Percentiles rank a stretch among this genome's conserved stretches.
These are phyloP conservation scores for Phytophthora multivora DNA, from an alignment of 352 stramenopile species.

Conservation along the genomic window DNA sequence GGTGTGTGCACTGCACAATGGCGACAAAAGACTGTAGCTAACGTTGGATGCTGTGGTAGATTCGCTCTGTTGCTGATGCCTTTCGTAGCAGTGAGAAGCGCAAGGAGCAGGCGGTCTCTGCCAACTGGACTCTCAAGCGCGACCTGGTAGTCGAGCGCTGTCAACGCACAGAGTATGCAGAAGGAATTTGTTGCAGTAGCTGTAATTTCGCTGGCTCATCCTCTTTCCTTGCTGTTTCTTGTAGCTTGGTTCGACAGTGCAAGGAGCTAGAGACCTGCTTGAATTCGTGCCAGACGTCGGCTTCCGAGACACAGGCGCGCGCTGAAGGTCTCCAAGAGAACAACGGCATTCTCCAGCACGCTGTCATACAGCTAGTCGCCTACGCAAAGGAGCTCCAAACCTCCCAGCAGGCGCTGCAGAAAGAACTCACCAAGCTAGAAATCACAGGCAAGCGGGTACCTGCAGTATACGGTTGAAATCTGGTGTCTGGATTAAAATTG, in stretches of 20 bases:
- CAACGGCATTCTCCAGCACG: slow-evolving; percentile 53
- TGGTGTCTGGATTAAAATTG: slow-evolving; percentile 7
- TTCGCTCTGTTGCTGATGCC: slow-evolving; percentile 35
- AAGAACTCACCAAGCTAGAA: slow-evolving; percentile 59
- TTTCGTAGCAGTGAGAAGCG: slow-evolving; percentile 47
- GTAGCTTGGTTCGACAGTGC: slow-evolving; percentile 59
- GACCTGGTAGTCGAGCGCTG: slow-evolving; percentile 59
- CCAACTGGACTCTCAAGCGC: slow-evolving; percentile 50
- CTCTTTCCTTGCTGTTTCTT: neutral
- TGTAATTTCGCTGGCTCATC: neutral
- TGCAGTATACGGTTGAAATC: slow-evolving; percentile 48
- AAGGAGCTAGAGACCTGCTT: slow-evolving; percentile 60
- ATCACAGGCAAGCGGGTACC: slow-evolving; percentile 41
- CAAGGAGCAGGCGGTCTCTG: slow-evolving; percentile 38
- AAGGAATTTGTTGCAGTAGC: neutral
- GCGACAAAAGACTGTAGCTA: neutral
- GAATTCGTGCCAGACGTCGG: slow-evolving; percentile 39
- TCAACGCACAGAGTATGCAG: slow-evolving; percentile 58
- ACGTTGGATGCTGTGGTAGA: slow-evolving; percentile 21
- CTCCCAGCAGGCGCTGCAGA: slow-evolving; percentile 52
- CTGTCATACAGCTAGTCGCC: slow-evolving; percentile 53
- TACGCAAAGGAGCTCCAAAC: slow-evolving; percentile 54
- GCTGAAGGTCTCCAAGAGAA: slow-evolving; percentile 51
- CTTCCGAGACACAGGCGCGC: slow-evolving; percentile 37
- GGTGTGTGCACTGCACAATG: slow-evolving; percentile 16